Evolutionary conservation across 352 stramenopile genomes (phyloP), one percentile per base, ranked within the genome.

Genomic region (Globisporangium irregulare): DNA sequence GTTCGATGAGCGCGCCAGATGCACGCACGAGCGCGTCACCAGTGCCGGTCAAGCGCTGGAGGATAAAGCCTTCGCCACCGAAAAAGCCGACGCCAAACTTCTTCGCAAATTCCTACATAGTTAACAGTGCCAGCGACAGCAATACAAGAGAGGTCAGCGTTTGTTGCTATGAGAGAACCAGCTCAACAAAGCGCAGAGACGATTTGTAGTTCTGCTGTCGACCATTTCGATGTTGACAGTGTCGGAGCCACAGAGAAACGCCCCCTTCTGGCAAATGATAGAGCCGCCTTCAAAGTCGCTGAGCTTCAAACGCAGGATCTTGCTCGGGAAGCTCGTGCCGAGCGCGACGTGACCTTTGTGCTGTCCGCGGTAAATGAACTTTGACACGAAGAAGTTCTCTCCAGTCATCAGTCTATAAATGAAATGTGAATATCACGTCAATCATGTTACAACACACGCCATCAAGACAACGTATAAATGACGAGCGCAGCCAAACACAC

Each of bases 41-140:
- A 9, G 81, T 75, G 4, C 93, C 94, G 1, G 87, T 93, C n/a
- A 98, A 72, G 4, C 89, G 81, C 82, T 98, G 93, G 34, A 98
- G 69, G 38, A 98, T 94, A 73, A 98, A 98, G 5, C 94, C 95
- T 86, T 98, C 91, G 10, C 95, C 93, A 27, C 95, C 94, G 79
- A 98, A 98, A 68, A 98, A 98, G 0, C 95, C 95, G 5, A 92
- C 77, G 12, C 82, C 89, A 72, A 98, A 89, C 25, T 93, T 93
- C 56, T 90, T 95, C 24, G 94, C 91, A 64, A 97, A 96, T 70
- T 97, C 92, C 86, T 93, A 62, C 91, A 62, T 55, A 54, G 43
- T 25, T 54, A 18, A 15, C 1, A 24, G 50, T 4, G 29, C n/a
- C 46, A 61, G 29, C 55, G 32, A 10, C 6, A 25, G 8, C 20